Conservation (phyloP, 2,329 filamentous ascomycete genomes). For the Claviceps sp. region DNA sequence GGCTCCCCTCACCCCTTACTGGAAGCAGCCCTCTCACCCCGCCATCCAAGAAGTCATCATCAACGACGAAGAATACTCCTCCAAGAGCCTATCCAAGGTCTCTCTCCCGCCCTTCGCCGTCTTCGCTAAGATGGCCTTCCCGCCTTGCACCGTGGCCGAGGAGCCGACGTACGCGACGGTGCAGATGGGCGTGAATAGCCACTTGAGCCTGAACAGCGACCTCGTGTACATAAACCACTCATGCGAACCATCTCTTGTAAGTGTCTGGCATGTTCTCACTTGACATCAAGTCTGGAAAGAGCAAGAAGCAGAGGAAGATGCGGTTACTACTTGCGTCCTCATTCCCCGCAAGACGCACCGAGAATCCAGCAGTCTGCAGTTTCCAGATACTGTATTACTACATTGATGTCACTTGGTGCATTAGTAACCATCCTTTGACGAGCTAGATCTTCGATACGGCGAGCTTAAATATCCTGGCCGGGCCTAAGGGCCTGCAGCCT, state of each 20-base stretch:
- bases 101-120: conserved; percentile 47
- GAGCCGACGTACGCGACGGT: conserved; percentile 51
- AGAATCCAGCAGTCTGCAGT: too few relatives aligned
- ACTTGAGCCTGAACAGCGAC: conserved; percentile 52
- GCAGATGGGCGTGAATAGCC: conserved; percentile 40
- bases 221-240: conserved; percentile 56
- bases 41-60: conserved; percentile 42
- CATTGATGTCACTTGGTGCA: too few relatives aligned
- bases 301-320: too few relatives aligned
- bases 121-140: conserved; percentile 53
- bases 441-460: conserved; percentile 48
- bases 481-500: conserved; percentile 37
- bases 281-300: not conserved
- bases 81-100: conserved; percentile 44
- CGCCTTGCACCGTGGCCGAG: conserved; percentile 42
- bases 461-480: conserved; percentile 43
- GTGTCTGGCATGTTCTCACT: conserved; percentile 14
- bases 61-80: conserved; percentile 40
- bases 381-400: too few relatives aligned
- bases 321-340: not conserved
- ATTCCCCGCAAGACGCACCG: not conserved
- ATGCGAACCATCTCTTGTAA: conserved; percentile 50
- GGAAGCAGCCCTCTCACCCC: conserved; percentile 48
- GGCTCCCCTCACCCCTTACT: conserved; percentile 44
- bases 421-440: not conserved